A percentile compares a stretch with the other conserved stretches of the same genome.
phyloP scores from a whole-genome alignment of 345 rosid genomes.

The Excoecaria cochinchinensis region DNA sequence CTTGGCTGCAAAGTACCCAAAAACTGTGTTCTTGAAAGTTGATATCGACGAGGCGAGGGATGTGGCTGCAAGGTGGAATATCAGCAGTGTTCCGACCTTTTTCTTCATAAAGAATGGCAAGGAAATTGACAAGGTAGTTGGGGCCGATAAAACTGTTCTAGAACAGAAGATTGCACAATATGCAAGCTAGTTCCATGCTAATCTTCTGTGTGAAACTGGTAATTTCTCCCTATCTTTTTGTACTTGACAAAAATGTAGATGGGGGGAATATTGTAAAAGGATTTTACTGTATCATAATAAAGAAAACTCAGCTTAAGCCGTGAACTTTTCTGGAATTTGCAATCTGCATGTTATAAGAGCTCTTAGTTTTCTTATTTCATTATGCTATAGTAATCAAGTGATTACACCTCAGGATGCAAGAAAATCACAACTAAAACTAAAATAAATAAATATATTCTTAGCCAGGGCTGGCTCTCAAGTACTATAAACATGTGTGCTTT shows the following conservation, averaged over 20 bases:
- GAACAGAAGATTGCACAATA: constrained; percentile 66
- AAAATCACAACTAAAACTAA: too few species aligned
- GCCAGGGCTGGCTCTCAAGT: neutral
- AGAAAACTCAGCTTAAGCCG: too few species aligned
- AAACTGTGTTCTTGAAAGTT: constrained; percentile 75
- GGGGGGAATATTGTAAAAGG: neutral
- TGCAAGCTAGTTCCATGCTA: constrained; percentile 32
- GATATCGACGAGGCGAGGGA: constrained; percentile 66
- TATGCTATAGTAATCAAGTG: too few species aligned
- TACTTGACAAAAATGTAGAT: neutral
- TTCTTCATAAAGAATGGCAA: constrained; percentile 70
- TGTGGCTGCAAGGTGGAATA: constrained; percentile 63
- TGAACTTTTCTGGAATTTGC: neutral
- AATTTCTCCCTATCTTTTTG: neutral
- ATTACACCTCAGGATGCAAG: too few species aligned
- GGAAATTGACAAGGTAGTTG: constrained; percentile 82
- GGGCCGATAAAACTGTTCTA: constrained; percentile 74
- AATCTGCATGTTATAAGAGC: neutral
- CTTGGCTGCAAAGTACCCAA: constrained; percentile 65
- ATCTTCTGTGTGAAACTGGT: neutral
- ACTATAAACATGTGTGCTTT: neutral
- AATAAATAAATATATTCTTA: too few species aligned
- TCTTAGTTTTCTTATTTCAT: neutral
- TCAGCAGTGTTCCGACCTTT: constrained; percentile 75
- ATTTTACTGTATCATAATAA: neutral